Evolutionary conservation across 2,329 filamentous ascomycete species (phyloP).

Genomic region (Diaporthe aspalathi): DNA sequence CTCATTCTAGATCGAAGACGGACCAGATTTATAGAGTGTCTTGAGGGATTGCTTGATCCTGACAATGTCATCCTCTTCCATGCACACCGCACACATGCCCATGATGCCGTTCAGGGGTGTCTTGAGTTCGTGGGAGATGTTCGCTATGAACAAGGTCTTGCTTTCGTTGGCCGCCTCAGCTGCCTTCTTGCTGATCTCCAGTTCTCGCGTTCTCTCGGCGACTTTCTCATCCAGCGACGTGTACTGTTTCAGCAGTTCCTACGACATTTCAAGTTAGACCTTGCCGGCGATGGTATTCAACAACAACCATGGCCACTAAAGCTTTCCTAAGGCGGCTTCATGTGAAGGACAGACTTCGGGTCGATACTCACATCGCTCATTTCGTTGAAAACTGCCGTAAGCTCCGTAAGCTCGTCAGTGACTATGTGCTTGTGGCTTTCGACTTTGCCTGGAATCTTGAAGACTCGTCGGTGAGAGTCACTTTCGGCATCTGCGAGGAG

Average conservation of each 20-base stretch:
- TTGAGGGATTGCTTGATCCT: conserved; percentile 86
- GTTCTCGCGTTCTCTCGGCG: conserved; percentile 81
- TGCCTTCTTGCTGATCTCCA: conserved; percentile 90
- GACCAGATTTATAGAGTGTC: conserved; percentile 85
- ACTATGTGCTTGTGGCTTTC: conserved; percentile 79
- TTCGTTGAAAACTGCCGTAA: conserved; percentile 88
- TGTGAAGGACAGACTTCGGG: neutral
- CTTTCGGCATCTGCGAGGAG: conserved; percentile 49
- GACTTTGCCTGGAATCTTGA: conserved; percentile 88
- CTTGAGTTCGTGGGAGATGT: conserved; percentile 88
- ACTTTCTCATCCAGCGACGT: conserved; percentile 86
- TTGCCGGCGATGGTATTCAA: neutral
- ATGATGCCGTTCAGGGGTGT: conserved; percentile 96
- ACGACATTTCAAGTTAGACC: neutral
- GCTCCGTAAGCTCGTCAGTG: conserved; percentile 86
- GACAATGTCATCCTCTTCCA: conserved; percentile 85
- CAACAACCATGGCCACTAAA: neutral
- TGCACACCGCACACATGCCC: conserved; percentile 92
- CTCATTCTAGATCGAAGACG: neutral
- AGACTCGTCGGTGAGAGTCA: conserved; percentile 62
- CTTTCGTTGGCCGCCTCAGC: conserved; percentile 96
- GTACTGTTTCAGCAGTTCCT: conserved; percentile 86
- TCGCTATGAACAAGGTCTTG: conserved; percentile 97
- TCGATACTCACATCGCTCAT: conserved; percentile 75
- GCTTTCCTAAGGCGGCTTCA: neutral